Base-by-base conservation (phyloP, 768 basidiomycete species). In the Amanita pallidorosea region DNA sequence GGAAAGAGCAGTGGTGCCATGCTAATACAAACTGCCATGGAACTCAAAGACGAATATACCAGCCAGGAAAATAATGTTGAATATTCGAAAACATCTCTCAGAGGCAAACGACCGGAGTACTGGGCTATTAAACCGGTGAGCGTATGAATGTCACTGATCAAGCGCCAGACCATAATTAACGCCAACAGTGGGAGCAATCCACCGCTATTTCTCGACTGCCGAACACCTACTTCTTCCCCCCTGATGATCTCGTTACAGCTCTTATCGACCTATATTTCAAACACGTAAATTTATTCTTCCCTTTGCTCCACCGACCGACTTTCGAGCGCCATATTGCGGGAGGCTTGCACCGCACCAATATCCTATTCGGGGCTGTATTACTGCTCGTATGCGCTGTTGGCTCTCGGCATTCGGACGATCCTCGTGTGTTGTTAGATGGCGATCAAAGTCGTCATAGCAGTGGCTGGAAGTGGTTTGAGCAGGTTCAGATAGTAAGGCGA, bases 381-480 rank as follows among this genome's bases (percentile, higher is more conserved):
- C 68, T 91, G 5, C 70, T 88, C 1, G 76, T 89, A 0, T 88
- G 85, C 58, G 87, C 90, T 0, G 68, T 80, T 17, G 88, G 74
- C 2, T 69, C 85, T 1, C 73, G 84, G 46, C 70, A 65, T 55
- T 73, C 73, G 9, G 67, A 79, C 22, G 84, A 90, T 58, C 72
- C 70, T 1, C 69, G 83, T 8, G 77, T 81, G 1, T 53, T 72
- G 36, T 55, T 70, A 8, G 72, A 74, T 44, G 70, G 65, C 17
- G 59, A 59, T 22, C 63, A 65, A 5, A 62, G 61, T 45, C 56
- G 60, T 41, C 74, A 75, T 53, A 79, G 75, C 1, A 68, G 72
- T 2, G 82, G 82, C 0, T 84, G 80, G 80, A 76, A 73, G 56
- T 86, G 76, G 69, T 81, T 81, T 55, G 68, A 77, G n/a, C 82